Evolutionary conservation across 1,284 basidiomycete species (phyloP), one percentile per base, ranked within the genome.

Genomic region (Microbotryum intermedium): DNA sequence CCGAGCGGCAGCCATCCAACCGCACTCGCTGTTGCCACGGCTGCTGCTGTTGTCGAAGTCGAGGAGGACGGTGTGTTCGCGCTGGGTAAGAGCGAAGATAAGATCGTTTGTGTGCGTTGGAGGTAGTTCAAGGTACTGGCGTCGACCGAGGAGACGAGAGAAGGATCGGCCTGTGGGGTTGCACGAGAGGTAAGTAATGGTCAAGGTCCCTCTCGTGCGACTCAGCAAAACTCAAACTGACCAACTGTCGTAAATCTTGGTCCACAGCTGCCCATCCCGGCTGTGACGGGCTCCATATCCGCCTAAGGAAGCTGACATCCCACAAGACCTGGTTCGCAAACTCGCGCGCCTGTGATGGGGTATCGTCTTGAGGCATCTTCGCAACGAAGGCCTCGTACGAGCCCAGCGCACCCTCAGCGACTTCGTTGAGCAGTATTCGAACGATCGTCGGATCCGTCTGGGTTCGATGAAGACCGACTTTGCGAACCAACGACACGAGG

Each of bases 61-160:
- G 52, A 2, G 2, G 20, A 9, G 26, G 52, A 4, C 45, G 57
- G 47, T 5, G 51, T 13, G 2, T 21, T 16, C n/a, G n/a, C 16
- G n/a, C 23, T 11, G 0, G 56, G 52, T 4, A 67, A 50, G 23
- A 67, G 52, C 1, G 56, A 26, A 6, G 48, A 53, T 46, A 65
- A 58, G 54, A 65, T 48, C 13, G 60, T 61, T 21, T 67, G 66
- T 1, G 66, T 60, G 8, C 66, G 58, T 11, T 61, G 59, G 20
- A 67, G 60, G 46, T 60, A 67, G 28, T 49, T 30, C 8, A 46
- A 52, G 3, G 57, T 42, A 1, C 56, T 54, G 10, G 6, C 1
- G 0, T 21, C 43, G 26, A 67, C 29, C 13, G 39, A 25, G 7
- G 44, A 13, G 26, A 53, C 46, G 3, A 51, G 1, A 13, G 43